phyloP scores from a whole-genome alignment of 306 rosid genomes.

The Begonia peltatifolia region DNA sequence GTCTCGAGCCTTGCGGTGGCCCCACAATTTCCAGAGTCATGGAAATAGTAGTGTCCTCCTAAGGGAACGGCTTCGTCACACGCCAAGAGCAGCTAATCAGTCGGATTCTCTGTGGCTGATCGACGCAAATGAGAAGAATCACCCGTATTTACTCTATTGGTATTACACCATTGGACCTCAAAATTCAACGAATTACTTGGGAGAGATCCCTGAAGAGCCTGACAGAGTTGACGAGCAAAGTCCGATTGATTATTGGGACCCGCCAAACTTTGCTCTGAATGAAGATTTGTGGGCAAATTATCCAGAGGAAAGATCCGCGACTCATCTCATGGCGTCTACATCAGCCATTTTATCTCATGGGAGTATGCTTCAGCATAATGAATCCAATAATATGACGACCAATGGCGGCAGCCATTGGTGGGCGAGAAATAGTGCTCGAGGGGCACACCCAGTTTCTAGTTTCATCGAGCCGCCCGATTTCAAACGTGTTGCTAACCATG shows the following conservation, averaged over 20 bases:
- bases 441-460: slow-evolving; percentile 39
- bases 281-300: slow-evolving; percentile 23
- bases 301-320: slow-evolving; percentile 16
- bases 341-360: slow-evolving; percentile 44
- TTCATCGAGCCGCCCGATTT: slow-evolving; percentile 82
- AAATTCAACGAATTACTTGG: background rate
- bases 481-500: slow-evolving; percentile 15
- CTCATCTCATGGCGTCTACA: slow-evolving; percentile 64
- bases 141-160: slow-evolving; percentile 73
- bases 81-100: slow-evolving; percentile 29
- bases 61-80: slow-evolving; percentile 26
- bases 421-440: slow-evolving; percentile 37
- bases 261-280: slow-evolving; percentile 21
- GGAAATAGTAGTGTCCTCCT: slow-evolving; percentile 28
- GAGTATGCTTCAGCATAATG: slow-evolving; percentile 31
- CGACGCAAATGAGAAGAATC: slow-evolving; percentile 40
- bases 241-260: slow-evolving; percentile 34
- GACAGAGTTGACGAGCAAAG: slow-evolving; percentile 22
- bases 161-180: slow-evolving; percentile 51
- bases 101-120: slow-evolving; percentile 43
- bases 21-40: slow-evolving; percentile 23
- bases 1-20: slow-evolving; percentile 30
- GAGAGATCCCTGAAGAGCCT: slow-evolving; percentile 24
- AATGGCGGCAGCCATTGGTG: slow-evolving; percentile 56
- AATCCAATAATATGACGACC: slow-evolving; percentile 8